Conservation (phyloP, 352 stramenopile genomes). For the Pythium monospermum region DNA sequence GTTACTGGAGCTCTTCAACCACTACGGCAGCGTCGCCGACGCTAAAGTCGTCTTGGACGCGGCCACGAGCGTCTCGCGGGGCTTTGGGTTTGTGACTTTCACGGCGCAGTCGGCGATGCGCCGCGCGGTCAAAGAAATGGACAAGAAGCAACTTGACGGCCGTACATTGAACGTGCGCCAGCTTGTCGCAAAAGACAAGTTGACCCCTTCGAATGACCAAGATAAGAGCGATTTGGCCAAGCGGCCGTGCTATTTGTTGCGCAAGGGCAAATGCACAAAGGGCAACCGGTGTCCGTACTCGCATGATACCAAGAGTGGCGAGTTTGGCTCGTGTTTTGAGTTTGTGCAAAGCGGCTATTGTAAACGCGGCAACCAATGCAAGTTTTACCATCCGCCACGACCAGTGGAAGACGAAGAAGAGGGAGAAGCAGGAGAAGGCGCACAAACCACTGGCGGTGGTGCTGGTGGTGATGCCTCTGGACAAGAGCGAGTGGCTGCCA, state of each 20-base stretch:
- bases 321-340: slow-evolving; percentile 79
- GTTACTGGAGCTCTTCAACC: slow-evolving; percentile 65
- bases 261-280: slow-evolving; percentile 77
- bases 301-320: slow-evolving; percentile 62
- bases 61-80: slow-evolving; percentile 50
- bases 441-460: no score
- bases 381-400: slow-evolving; percentile 48
- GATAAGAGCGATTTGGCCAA: slow-evolving; percentile 34
- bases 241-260: slow-evolving; percentile 63
- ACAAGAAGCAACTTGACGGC: slow-evolving; percentile 66
- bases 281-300: slow-evolving; percentile 66
- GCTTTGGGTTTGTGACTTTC: slow-evolving; percentile 85
- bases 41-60: slow-evolving; percentile 71
- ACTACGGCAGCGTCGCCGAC: slow-evolving; percentile 65
- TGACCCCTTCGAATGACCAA: slow-evolving; percentile 40
- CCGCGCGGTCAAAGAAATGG: slow-evolving; percentile 66
- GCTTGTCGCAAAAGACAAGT: slow-evolving; percentile 67
- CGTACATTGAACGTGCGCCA: slow-evolving; percentile 73
- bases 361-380: slow-evolving; percentile 68
- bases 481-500: no score
- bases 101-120: slow-evolving; percentile 62
- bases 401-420: slow-evolving; percentile 7
- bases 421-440: neutral
- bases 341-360: slow-evolving; percentile 67
- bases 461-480: no score